phyloP scores from a whole-genome alignment of 495 filamentous ascomycete genomes.

The Saxispiralis lemnorum region DNA sequence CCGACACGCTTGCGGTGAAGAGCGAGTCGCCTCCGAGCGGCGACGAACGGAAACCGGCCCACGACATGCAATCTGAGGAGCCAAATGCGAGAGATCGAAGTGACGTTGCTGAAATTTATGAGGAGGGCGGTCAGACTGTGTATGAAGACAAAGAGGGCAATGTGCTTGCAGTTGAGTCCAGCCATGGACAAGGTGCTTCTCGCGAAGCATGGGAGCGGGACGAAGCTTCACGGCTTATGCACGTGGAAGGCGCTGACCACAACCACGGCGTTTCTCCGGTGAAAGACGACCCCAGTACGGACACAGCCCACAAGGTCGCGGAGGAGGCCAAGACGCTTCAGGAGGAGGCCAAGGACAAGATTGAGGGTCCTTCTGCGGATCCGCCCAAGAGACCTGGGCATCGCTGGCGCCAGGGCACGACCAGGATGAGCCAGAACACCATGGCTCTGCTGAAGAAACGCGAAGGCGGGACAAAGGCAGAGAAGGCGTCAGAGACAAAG shows the following conservation, averaged over 20 bases:
- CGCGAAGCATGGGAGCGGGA: slow-evolving; percentile 30
- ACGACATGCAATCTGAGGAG: slow-evolving; percentile 5
- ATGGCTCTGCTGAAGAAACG: slow-evolving; percentile 25
- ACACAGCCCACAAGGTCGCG: slow-evolving; percentile 1
- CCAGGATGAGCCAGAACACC: slow-evolving; percentile 26
- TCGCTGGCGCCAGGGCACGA: slow-evolving; percentile 19
- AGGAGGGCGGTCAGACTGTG: slow-evolving; percentile 69
- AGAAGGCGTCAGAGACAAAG: slow-evolving; percentile 7
- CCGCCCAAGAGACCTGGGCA: slow-evolving; percentile 6
- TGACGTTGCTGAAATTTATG: slow-evolving; percentile 32
- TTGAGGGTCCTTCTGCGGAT: background rate
- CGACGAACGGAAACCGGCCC: slow-evolving; percentile 17
- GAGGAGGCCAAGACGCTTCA: slow-evolving; percentile 4
- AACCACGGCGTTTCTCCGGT: slow-evolving; percentile 20
- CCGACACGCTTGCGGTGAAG: slow-evolving; percentile 22
- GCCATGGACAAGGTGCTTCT: slow-evolving; percentile 11
- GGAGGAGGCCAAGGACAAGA: background rate
- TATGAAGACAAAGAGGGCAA: slow-evolving; percentile 81
- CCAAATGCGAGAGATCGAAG: background rate
- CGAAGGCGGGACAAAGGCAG: slow-evolving; percentile 10
- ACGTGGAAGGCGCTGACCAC: slow-evolving; percentile 31
- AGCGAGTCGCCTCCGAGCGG: slow-evolving; percentile 16
- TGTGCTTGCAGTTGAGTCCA: slow-evolving; percentile 39
- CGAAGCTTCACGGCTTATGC: slow-evolving; percentile 32
- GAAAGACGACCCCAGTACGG: slow-evolving; percentile 9